Conservation (phyloP, 2,329 filamentous ascomycete species). For the Penicillium griseofulvum region DNA sequence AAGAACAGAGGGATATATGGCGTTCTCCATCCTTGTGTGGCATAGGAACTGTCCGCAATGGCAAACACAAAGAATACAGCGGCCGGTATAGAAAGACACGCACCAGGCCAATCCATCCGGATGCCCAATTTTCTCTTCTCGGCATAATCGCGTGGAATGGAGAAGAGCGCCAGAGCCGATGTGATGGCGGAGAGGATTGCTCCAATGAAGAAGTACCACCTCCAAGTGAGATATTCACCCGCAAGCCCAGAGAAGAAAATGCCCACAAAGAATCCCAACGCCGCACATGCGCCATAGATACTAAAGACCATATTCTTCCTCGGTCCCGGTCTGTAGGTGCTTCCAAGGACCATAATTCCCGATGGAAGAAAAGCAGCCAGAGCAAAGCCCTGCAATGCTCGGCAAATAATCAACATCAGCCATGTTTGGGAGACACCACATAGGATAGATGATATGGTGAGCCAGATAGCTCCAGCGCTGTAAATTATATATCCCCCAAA, state of each 20-base stretch:
- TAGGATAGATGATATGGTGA: constrained; percentile 66
- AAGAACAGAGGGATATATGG: constrained; percentile 69
- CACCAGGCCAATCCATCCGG: constrained; percentile 69
- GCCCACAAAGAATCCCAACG: constrained; percentile 53
- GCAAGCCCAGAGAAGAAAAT: constrained; percentile 64
- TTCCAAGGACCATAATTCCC: constrained; percentile 64
- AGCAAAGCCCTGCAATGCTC: constrained; percentile 71
- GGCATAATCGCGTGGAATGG: constrained; percentile 46
- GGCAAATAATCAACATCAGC: constrained; percentile 69
- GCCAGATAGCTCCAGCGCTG: constrained; percentile 61
- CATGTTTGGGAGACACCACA: constrained; percentile 67
- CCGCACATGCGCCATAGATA: constrained; percentile 54
- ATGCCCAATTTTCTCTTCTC: constrained; percentile 40
- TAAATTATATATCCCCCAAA: constrained; percentile 63
- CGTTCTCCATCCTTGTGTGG: constrained; percentile 67
- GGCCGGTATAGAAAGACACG: constrained; percentile 60
- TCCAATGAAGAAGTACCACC: constrained; percentile 69
- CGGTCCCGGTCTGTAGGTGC: constrained; percentile 64
- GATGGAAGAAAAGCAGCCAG: constrained; percentile 69
- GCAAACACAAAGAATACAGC: constrained; percentile 71
- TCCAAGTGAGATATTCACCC: constrained; percentile 56
- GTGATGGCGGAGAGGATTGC: constrained; percentile 53
- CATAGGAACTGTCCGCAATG: constrained; percentile 70
- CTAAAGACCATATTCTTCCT: constrained; percentile 68
- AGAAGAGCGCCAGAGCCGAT: constrained; percentile 44